These are phyloP conservation scores for Sisymbrium altissimum DNA, from an alignment of 345 rosid genomes.

Conservation along the genomic window DNA sequence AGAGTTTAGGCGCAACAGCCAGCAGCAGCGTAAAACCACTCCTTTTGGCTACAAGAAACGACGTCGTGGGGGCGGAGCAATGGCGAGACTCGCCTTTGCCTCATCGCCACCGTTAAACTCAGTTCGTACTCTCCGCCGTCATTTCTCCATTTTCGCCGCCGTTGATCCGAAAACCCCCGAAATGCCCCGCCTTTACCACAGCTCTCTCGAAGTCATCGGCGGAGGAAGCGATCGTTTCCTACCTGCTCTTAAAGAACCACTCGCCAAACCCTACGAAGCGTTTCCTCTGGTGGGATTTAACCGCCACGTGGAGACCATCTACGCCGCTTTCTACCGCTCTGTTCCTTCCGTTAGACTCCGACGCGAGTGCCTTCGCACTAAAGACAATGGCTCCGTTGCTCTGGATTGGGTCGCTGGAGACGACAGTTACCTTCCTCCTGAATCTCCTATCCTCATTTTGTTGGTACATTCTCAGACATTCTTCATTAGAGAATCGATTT, in stretches of 20 bases:
- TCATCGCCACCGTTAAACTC: conserved; percentile 18
- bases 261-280: conserved; percentile 48
- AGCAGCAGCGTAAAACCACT: not conserved
- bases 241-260: conserved; percentile 47
- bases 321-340: conserved; percentile 47
- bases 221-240: conserved; percentile 58
- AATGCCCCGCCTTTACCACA: conserved; percentile 42
- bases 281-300: conserved; percentile 49
- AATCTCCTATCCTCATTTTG: conserved; percentile 72
- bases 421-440: conserved; percentile 38
- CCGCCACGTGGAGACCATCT: conserved; percentile 47
- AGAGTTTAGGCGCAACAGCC: not conserved
- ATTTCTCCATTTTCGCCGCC: conserved; percentile 34
- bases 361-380: conserved; percentile 49
- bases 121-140: conserved; percentile 16
- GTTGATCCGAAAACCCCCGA: conserved; percentile 16
- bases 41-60: not conserved
- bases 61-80: conserved; percentile 11
- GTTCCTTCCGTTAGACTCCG: conserved; percentile 39
- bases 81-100: conserved; percentile 36
- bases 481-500: not conserved
- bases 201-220: conserved; percentile 71
- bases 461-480: conserved; percentile 42
- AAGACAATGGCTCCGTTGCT: conserved; percentile 45
- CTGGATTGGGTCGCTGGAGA: conserved; percentile 53